These are phyloP conservation scores for Hymenoscyphus repandus DNA, from an alignment of 2,329 filamentous ascomycete species.

Conservation along the genomic window DNA sequence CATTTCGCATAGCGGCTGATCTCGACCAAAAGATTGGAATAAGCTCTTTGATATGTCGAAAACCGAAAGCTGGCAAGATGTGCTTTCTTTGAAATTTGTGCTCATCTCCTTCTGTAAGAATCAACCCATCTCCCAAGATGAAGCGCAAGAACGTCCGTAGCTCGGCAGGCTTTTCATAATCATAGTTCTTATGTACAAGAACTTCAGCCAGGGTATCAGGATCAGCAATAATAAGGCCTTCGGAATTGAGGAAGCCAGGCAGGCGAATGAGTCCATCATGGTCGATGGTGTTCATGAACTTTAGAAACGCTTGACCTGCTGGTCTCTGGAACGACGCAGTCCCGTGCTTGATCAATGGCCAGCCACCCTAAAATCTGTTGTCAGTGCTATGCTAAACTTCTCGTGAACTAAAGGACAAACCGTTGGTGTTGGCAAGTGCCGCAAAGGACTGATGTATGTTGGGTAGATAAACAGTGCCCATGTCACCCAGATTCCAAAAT, in stretches of 20 bases:
- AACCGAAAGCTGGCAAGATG: conserved; percentile 74
- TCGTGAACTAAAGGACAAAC: conserved; percentile 6
- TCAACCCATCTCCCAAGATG: conserved; percentile 63
- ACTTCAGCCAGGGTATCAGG: conserved; percentile 63
- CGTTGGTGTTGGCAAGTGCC: conserved; percentile 19
- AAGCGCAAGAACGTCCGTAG: conserved; percentile 52
- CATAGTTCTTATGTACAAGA: conserved; percentile 61
- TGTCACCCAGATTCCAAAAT: conserved; percentile 13
- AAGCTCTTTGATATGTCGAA: conserved; percentile 75
- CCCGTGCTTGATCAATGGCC: conserved; percentile 3
- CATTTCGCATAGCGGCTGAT: conserved; percentile 57
- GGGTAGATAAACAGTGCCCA: conserved; percentile 21
- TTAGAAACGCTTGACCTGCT: conserved; percentile 15
- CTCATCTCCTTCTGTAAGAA: conserved; percentile 74
- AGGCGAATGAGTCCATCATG: conserved; percentile 66
- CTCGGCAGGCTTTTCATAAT: conserved; percentile 57
- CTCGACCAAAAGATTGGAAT: conserved; percentile 82
- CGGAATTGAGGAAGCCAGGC: conserved; percentile 52
- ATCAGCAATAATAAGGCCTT: conserved; percentile 52
- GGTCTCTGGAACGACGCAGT: conserved; percentile 10
- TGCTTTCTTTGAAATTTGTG: conserved; percentile 76
- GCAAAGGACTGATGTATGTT: conserved; percentile 16
- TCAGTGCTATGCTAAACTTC: background rate
- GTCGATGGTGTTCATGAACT: conserved; percentile 47
- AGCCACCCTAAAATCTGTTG: conserved; percentile 3